These are phyloP conservation scores for Rhododendron griersonianum DNA, from an alignment of 148 eudicot genomes.

Conservation along the genomic window DNA sequence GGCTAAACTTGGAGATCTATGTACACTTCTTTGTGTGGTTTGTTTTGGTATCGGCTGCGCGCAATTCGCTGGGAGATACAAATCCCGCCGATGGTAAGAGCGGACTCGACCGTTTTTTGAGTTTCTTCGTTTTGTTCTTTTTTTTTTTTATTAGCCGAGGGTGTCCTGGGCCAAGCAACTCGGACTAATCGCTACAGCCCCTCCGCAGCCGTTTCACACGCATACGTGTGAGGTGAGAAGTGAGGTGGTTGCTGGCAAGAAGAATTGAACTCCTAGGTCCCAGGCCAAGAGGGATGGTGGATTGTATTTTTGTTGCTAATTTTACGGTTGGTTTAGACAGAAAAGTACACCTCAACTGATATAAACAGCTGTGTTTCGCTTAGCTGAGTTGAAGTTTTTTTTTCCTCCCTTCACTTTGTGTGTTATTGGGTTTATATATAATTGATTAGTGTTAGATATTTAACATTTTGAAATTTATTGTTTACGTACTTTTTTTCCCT, in stretches of 20 bases:
- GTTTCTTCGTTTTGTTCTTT: background rate
- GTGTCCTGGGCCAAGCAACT: too few relatives aligned
- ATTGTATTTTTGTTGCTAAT: background rate
- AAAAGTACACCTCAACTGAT: background rate
- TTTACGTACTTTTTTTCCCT: background rate
- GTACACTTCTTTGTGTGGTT: slow-evolving; percentile 23
- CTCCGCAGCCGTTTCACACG: background rate
- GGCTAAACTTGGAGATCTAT: slow-evolving; percentile 25
- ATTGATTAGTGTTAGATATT: background rate
- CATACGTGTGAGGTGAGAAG: too few relatives aligned
- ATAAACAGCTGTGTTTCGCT: background rate
- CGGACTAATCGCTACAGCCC: background rate
- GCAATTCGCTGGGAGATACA: slow-evolving; percentile 37
- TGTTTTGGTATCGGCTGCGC: slow-evolving; percentile 28
- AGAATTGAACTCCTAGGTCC: too few relatives aligned
- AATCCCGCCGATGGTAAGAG: slow-evolving; percentile 61
- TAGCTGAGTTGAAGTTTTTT: too few relatives aligned
- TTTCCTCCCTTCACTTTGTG: background rate
- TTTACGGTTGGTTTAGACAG: background rate
- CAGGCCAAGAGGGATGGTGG: too few relatives aligned
- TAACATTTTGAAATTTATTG: background rate
- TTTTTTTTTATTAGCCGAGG: background rate
- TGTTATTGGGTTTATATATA: background rate
- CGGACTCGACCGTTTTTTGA: background rate
- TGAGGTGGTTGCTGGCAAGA: too few relatives aligned